Evolutionary conservation across 345 rosid genomes (phyloP).

Genomic region (Rubroshorea leprosula): DNA sequence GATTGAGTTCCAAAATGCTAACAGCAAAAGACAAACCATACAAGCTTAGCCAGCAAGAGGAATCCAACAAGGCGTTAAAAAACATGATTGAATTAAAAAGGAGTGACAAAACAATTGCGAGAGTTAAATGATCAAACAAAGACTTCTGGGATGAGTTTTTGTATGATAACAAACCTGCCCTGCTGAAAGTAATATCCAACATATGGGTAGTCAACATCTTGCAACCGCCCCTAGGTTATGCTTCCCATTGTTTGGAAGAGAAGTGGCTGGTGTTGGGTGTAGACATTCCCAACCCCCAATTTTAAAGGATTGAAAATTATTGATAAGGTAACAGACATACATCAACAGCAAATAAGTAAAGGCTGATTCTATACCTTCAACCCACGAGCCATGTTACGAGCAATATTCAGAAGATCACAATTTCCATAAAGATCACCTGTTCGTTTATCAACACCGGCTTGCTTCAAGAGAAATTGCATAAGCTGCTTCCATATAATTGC

Average conservation of each 20-base stretch:
- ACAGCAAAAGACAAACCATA: too few relatives aligned
- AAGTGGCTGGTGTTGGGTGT: slow-evolving; percentile 99
- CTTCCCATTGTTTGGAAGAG: slow-evolving; percentile 90
- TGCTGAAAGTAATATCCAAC: slow-evolving; percentile 93
- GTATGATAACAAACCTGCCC: slow-evolving; percentile 59
- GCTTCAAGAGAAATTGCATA: slow-evolving; percentile 89
- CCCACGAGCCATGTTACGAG: slow-evolving; percentile 99
- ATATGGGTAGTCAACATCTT: too few relatives aligned
- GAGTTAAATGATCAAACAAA: slow-evolving; percentile 1
- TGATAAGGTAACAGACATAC: slow-evolving; percentile 5
- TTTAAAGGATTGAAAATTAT: slow-evolving; percentile 1
- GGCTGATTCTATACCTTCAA: slow-evolving; percentile 56
- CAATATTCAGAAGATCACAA: slow-evolving; percentile 89
- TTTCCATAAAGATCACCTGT: slow-evolving; percentile 95
- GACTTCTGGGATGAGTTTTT: not conserved
- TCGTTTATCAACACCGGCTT: slow-evolving; percentile 92
- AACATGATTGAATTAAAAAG: too few relatives aligned
- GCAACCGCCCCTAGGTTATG: slow-evolving; percentile 78
- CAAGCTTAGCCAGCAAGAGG: too few relatives aligned
- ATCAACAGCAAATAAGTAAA: slow-evolving; percentile 4
- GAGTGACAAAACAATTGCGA: not conserved
- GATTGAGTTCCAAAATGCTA: too few relatives aligned
- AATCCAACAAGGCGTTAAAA: too few relatives aligned
- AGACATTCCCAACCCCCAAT: slow-evolving; percentile 95
- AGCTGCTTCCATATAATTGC: slow-evolving; percentile 53